Evolutionary conservation across 2,329 filamentous ascomycete species (phyloP).

Genomic region (Periconia sp.): DNA sequence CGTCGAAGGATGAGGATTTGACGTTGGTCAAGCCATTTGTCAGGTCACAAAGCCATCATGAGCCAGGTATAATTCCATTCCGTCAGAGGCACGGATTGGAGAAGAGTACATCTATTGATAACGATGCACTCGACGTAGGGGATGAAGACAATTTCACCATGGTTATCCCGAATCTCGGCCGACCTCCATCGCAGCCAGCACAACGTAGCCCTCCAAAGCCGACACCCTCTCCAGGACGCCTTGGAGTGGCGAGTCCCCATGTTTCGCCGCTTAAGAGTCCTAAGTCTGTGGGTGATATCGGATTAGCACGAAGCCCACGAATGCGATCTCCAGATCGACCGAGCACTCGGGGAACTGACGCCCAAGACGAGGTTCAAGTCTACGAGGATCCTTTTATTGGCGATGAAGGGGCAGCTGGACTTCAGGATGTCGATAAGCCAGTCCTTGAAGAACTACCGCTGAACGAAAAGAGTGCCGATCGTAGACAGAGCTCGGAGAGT

Average conservation of each 20-base stretch:
- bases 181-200: conserved; percentile 32
- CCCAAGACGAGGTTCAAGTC: conserved; percentile 54
- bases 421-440: conserved; percentile 45
- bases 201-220: conserved; percentile 43
- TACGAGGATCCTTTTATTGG: conserved; percentile 60
- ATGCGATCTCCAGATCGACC: conserved; percentile 42
- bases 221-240: conserved; percentile 24
- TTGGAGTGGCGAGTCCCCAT: conserved; percentile 36
- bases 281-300: conserved; percentile 33
- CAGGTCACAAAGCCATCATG: conserved; percentile 40
- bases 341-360: conserved; percentile 37
- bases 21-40: conserved; percentile 55
- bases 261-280: conserved; percentile 33
- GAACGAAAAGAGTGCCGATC: conserved; percentile 52
- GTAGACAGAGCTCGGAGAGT: conserved; percentile 38
- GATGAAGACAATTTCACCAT: conserved; percentile 59
- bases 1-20: conserved; percentile 53
- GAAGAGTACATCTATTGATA: conserved; percentile 49
- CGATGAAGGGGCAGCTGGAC: conserved; percentile 33
- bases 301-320: conserved; percentile 37
- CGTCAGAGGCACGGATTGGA: conserved; percentile 47
- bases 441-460: conserved; percentile 59
- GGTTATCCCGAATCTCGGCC: conserved; percentile 52
- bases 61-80: conserved; percentile 36
- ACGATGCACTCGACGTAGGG: conserved; percentile 39